Base-by-base conservation (phyloP, 805 yeast species). In the Tetrapisispora iriomotensis region DNA sequence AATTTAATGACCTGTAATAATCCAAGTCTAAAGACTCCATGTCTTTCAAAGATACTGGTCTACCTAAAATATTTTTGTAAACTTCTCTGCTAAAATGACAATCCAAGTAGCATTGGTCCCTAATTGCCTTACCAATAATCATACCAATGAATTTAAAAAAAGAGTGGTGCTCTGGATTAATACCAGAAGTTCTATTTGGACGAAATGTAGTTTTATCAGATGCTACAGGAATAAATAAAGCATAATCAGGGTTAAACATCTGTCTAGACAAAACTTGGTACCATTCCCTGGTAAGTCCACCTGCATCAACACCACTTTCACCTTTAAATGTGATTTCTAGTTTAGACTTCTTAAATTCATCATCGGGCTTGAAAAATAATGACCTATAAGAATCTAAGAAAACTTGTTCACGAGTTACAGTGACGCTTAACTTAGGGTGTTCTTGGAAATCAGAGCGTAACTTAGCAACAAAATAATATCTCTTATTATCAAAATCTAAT, bases 221-320 rank as follows among this genome's bases (percentile, higher is more conserved):
- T 0, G 94, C 83, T 32, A 87, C 95, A 0, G 97, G 95, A 1
- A 82, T 69, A 57, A 90, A 92, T 45, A 92, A 65, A 0, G 95
- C 96, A 64, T 87, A 87, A 53, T 86, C 95, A 0, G 97, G 94
- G 56, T 90, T 87, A 64, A 92, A 86, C 85, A 92, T 88, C 58
- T 90, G 96, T 45, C 96, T 71, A 0, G 96, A 79, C 34, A 92
- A 62, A 5, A 88, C 95, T 57, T 88, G 96, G 54, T 81, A 88
- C 98, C 98, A 92, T 59, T 92, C 99, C 53, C 99, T 71, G 0
- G 96, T 84, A 13, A 92, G 79, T 29, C 99, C 99, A 49, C 99
- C 99, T 3, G 95, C 98, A 68, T 92, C 99, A 36, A 92, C 84
- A 49, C 97, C 99, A 39, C 82, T 82, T 60, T 92, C 99, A 1